Conservation (phyloP, 1,284 basidiomycete genomes). For the Hymenochaete sp. region DNA sequence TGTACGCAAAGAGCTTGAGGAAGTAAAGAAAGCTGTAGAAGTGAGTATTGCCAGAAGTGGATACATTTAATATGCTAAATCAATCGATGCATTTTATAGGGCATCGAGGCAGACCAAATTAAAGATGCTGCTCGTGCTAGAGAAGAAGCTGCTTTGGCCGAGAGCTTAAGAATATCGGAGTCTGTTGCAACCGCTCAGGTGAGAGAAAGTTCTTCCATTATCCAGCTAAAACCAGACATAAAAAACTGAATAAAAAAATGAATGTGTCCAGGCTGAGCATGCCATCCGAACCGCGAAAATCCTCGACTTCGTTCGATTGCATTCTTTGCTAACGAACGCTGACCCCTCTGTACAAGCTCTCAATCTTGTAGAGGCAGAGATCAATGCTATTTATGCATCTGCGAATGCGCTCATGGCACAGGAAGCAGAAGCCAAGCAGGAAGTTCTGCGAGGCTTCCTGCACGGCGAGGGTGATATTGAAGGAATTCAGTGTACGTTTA, state of each 20-base stretch:
- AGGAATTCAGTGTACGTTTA: conserved; percentile 48
- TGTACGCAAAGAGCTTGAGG: conserved; percentile 68
- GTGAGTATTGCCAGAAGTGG: conserved; percentile 32
- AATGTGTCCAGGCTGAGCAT: conserved; percentile 29
- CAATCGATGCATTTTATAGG: conserved; percentile 30
- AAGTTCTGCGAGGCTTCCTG: conserved; percentile 46
- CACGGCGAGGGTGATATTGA: conserved; percentile 47
- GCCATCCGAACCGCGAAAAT: conserved; percentile 41
- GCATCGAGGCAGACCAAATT: conserved; percentile 53
- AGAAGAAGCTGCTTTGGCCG: conserved; percentile 44
- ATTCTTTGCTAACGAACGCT: conserved; percentile 43
- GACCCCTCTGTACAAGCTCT: conserved; percentile 37
- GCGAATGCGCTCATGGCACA: conserved; percentile 47
- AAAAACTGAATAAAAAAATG: no score
- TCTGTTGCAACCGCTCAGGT: conserved; percentile 57
- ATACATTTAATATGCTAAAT: background rate
- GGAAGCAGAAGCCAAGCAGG: conserved; percentile 39
- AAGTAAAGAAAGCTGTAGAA: conserved; percentile 75
- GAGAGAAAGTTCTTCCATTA: conserved; percentile 20
- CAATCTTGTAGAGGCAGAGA: conserved; percentile 43
- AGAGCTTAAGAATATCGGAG: conserved; percentile 43
- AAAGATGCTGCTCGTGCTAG: conserved; percentile 46
- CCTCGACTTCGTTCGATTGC: conserved; percentile 57
- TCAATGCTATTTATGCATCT: conserved; percentile 42
- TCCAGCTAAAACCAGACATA: no score